Conservation (phyloP, 768 basidiomycete genomes). For the Mycena kentingensis region DNA sequence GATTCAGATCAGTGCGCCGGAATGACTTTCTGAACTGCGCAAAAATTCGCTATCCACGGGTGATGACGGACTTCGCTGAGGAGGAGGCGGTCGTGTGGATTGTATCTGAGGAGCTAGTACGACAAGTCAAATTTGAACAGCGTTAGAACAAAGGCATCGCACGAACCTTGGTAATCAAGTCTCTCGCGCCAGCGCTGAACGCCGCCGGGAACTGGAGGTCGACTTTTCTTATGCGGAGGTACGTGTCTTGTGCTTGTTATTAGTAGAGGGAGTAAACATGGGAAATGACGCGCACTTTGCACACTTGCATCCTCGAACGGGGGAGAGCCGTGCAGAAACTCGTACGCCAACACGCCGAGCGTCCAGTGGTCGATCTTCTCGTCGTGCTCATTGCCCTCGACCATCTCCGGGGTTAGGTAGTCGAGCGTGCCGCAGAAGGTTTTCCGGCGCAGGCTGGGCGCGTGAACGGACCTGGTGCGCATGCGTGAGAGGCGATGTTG, state of each 20-base stretch:
- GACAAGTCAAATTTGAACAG: not conserved
- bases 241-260: slow-evolving; percentile 62
- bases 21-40: no score
- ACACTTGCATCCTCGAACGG: slow-evolving; percentile 84
- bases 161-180: slow-evolving; percentile 3
- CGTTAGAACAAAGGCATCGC: not conserved
- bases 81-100: slow-evolving; percentile 60
- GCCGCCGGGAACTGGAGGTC: slow-evolving; percentile 50
- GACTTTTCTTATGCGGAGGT: slow-evolving; percentile 65
- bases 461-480: slow-evolving; percentile 42
- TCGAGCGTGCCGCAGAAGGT: slow-evolving; percentile 96
- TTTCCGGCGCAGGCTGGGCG: slow-evolving; percentile 83
- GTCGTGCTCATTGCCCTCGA: slow-evolving; percentile 86
- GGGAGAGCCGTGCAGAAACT: slow-evolving; percentile 82
- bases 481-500: not conserved
- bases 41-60: slow-evolving; percentile 61
- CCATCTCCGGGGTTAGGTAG: slow-evolving; percentile 98
- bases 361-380: slow-evolving; percentile 96
- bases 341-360: slow-evolving; percentile 90
- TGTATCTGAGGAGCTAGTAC: slow-evolving; percentile 60
- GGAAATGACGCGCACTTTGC: slow-evolving; percentile 41
- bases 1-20: no score
- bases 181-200: slow-evolving; percentile 38
- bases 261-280: not conserved
- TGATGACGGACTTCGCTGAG: slow-evolving; percentile 59